Evolutionary conservation across 345 rosid species (phyloP), one percentile per base, ranked within the genome.

Genomic region (Syzygium aqueum): DNA sequence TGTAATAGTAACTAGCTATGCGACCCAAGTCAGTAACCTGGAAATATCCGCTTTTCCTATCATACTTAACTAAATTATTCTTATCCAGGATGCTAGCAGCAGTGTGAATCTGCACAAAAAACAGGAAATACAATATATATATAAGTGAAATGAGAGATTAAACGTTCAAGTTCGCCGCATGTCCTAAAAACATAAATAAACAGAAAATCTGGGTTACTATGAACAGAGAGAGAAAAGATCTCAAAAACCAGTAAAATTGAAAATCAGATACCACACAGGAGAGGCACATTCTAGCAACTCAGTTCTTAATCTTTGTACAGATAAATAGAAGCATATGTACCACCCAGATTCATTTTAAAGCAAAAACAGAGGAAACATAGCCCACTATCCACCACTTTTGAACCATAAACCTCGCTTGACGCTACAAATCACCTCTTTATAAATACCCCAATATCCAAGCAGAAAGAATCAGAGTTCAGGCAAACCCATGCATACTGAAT

Each of bases 11-110:
- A 92, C 99, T 96, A 51, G 99, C 99, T 90, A 97, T 96, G n/a
- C 99, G 95, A 84, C 99, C 99, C 94, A 97, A 91, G 91, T 96
- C 98, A n/a, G 99, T 96, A 59, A 94, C 98, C 92, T 97, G 99
- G 92, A 97, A 97, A 91, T 94, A 94, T 85, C 99, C 99, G 89
- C 98, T 95, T 91, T 97, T 96, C 87, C 95, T 90, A 87, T 96
- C 98, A 86, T 97, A 96, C 92, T 94, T 97, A 23, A 96, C 93
- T 94, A 97, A 91, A 92, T 96, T 96, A 88, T 93, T 96, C 88
- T 90, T 96, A 94, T 97, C 99, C 95, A 97, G 91, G 87, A 96
- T 87, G 17, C 93, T 94, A 83, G 99, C 98, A 89, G 99, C 99
- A 40, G 99, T 93, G 90, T 96, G 99, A 83, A 96, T 92, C 99